phyloP scores from a whole-genome alignment of 2,329 filamentous ascomycete species.

The Didymella pomorum region DNA sequence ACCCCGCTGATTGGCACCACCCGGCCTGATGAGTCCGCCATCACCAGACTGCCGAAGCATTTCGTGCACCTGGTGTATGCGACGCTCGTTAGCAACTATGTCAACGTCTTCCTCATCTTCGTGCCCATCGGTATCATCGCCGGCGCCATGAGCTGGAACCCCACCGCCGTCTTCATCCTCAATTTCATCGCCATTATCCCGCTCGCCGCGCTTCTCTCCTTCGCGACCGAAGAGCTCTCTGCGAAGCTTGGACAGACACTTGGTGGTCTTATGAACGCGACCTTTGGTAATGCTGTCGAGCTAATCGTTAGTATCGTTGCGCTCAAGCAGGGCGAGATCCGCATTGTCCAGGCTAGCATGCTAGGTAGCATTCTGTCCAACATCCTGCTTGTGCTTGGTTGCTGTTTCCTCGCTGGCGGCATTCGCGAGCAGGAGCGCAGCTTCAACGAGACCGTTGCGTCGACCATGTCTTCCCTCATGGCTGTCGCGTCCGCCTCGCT shows the following conservation, averaged over 20 bases:
- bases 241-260: slow-evolving; percentile 75
- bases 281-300: slow-evolving; percentile 82
- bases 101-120: slow-evolving; percentile 75
- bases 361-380: slow-evolving; percentile 95
- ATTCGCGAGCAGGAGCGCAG: slow-evolving; percentile 54
- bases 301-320: slow-evolving; percentile 92
- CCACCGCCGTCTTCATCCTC: slow-evolving; percentile 74
- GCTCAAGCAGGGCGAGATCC: slow-evolving; percentile 82
- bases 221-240: slow-evolving; percentile 80
- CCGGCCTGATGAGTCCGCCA: slow-evolving; percentile 35
- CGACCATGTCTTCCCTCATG: slow-evolving; percentile 73
- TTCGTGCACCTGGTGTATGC: slow-evolving; percentile 52
- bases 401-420: slow-evolving; percentile 62
- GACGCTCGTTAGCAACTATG: slow-evolving; percentile 61
- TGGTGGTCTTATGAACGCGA: slow-evolving; percentile 77
- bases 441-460: slow-evolving; percentile 79
- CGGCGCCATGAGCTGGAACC: slow-evolving; percentile 68
- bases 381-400: slow-evolving; percentile 75
- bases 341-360: slow-evolving; percentile 98
- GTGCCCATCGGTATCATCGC: slow-evolving; percentile 77
- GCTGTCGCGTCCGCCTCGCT: slow-evolving; percentile 63
- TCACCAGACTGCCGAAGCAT: slow-evolving; percentile 42
- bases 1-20: slow-evolving; percentile 42
- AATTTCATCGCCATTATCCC: slow-evolving; percentile 86
- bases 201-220: slow-evolving; percentile 75